Evolutionary conservation across 1,284 basidiomycete species (phyloP).

Genomic region (Phellopilus nigrolimitatus): DNA sequence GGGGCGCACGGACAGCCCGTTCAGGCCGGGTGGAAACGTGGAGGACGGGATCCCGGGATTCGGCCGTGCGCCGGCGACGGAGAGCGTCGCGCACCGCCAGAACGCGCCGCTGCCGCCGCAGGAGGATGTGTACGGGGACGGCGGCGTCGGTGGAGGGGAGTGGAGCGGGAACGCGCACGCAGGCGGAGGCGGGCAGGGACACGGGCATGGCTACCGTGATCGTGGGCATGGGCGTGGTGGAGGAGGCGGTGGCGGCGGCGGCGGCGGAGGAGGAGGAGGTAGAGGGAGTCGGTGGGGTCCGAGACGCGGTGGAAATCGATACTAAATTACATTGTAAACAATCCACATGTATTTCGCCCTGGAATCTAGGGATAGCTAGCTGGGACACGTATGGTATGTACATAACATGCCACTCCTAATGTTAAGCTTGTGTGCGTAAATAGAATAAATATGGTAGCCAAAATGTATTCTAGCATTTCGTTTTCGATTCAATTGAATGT

Average conservation of each 20-base stretch:
- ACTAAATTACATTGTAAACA: neutral
- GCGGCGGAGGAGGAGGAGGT: constrained; percentile 26
- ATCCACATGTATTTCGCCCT: too few species aligned
- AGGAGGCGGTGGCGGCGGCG: constrained; percentile 21
- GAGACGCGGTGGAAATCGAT: constrained; percentile 6
- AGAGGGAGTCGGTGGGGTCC: constrained; percentile 22
- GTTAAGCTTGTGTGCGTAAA: too few species aligned
- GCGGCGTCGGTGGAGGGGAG: constrained; percentile 11
- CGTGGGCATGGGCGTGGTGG: constrained; percentile 29
- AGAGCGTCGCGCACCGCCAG: constrained; percentile 23
- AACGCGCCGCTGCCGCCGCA: constrained; percentile 30
- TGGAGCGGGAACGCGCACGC: constrained; percentile 2
- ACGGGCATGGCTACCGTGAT: constrained; percentile 4
- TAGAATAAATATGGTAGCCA: too few species aligned
- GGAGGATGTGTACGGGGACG: constrained; percentile 29
- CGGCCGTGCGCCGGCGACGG: constrained; percentile 28
- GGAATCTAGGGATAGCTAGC: too few species aligned
- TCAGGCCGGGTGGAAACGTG: constrained; percentile 25
- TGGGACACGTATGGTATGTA: too few species aligned
- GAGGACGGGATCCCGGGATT: constrained; percentile 56
- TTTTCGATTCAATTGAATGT: too few species aligned
- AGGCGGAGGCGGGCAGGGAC: constrained; percentile 1
- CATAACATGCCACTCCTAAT: too few species aligned
- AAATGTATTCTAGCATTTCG: too few species aligned
- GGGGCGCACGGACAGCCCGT: neutral